Conservation (phyloP, 1,284 basidiomycete genomes). For the Ustilago crameri region DNA sequence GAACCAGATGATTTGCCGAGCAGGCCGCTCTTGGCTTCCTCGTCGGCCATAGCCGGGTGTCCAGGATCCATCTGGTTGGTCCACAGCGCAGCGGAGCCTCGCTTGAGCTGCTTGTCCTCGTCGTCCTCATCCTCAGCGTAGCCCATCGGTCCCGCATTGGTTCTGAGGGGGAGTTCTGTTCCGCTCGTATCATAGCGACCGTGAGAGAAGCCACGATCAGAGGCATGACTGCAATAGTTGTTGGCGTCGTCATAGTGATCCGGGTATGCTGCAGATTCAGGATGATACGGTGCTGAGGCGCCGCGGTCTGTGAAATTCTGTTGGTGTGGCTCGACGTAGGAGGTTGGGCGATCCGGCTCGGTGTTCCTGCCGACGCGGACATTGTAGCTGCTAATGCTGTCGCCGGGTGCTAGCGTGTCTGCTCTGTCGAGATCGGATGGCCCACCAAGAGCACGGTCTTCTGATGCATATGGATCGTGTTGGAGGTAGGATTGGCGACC, state of each 20-base stretch:
- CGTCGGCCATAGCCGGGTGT: conserved; percentile 15
- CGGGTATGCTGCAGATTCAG: conserved; percentile 4
- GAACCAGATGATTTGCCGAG: conserved; percentile 33
- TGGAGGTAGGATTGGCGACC: conserved; percentile 23
- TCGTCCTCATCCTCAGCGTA: conserved; percentile 65
- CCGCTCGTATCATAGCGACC: conserved; percentile 37
- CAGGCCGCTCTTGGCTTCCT: conserved; percentile 38
- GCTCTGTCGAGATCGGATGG: conserved; percentile 26
- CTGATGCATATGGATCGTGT: conserved; percentile 34
- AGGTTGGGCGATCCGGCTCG: conserved; percentile 12
- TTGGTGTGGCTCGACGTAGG: conserved; percentile 11
- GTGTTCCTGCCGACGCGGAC: conserved; percentile 37
- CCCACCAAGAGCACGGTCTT: conserved; percentile 23
- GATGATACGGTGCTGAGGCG: background rate
- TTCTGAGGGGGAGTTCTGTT: conserved; percentile 48
- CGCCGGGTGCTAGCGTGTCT: conserved; percentile 49
- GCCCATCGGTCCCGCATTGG: conserved; percentile 54
- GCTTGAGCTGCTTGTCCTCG: conserved; percentile 53
- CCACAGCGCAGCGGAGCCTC: conserved; percentile 36
- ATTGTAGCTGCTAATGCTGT: conserved; percentile 56
- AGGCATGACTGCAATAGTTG: conserved; percentile 16
- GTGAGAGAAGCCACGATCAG: conserved; percentile 16
- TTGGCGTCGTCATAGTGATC: conserved; percentile 19
- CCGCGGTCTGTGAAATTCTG: background rate
- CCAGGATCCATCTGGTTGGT: conserved; percentile 30